These are phyloP conservation scores for Fomitopsis pulvina DNA, from an alignment of 768 basidiomycete genomes.

Conservation along the genomic window DNA sequence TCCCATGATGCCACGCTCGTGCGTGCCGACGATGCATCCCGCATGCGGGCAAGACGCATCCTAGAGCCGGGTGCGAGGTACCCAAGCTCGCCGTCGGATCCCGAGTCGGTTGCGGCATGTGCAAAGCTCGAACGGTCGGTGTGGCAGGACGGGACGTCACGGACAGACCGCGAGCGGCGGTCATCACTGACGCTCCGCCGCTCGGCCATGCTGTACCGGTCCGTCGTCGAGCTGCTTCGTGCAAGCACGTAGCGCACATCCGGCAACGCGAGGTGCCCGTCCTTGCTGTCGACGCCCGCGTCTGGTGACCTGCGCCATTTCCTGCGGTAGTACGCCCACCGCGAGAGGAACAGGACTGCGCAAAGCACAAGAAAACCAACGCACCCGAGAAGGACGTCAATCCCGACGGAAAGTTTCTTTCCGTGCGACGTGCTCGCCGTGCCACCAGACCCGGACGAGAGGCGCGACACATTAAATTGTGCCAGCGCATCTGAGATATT, in stretches of 20 bases:
- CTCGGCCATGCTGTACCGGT: slow-evolving; percentile 24
- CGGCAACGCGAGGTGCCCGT: slow-evolving; percentile 12
- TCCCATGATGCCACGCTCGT: neutral
- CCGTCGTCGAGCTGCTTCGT: slow-evolving; percentile 15
- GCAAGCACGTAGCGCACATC: slow-evolving; percentile 33
- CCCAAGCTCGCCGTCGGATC: slow-evolving; percentile 1
- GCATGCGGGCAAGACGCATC: too few species aligned
- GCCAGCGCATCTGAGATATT: slow-evolving; percentile 52
- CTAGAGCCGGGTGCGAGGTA: too few species aligned
- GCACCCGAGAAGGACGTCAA: slow-evolving; percentile 57
- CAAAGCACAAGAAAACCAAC: slow-evolving; percentile 53
- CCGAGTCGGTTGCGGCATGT: slow-evolving; percentile 3
- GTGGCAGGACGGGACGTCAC: slow-evolving; percentile 27
- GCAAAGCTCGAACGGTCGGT: slow-evolving; percentile 18
- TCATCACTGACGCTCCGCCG: slow-evolving; percentile 34
- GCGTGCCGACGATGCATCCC: neutral
- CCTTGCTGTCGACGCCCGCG: slow-evolving; percentile 12
- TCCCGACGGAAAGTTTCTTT: slow-evolving; percentile 46
- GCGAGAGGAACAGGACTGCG: slow-evolving; percentile 41
- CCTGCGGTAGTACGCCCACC: slow-evolving; percentile 44
- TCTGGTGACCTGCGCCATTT: slow-evolving; percentile 13
- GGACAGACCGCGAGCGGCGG: slow-evolving; percentile 11
- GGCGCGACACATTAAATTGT: slow-evolving; percentile 63
- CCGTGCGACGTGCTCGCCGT: slow-evolving; percentile 15
- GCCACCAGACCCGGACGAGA: slow-evolving; percentile 6